Percentiles rank a stretch among this genome's conserved stretches.
These are phyloP conservation scores for Sphaceloma murrayae DNA, from an alignment of 2,329 filamentous ascomycete species.

Conservation along the genomic window DNA sequence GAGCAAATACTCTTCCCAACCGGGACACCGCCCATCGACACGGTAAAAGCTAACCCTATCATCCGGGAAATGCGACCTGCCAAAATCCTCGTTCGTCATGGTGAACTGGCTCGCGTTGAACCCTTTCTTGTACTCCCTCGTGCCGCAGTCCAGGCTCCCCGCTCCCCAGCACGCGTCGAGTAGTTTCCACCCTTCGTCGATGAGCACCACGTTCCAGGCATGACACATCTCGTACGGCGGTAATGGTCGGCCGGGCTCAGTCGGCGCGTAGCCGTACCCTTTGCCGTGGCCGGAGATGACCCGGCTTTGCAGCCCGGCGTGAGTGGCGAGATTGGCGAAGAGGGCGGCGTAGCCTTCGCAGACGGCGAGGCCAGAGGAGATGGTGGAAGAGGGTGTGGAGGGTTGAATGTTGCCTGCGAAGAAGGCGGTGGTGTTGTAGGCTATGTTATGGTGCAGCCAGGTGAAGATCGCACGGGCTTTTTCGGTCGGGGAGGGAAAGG, in stretches of 20 bases:
- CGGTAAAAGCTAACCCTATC: conserved; percentile 63
- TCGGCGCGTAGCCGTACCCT: conserved; percentile 61
- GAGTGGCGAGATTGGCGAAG: conserved; percentile 66
- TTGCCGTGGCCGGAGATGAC: conserved; percentile 75
- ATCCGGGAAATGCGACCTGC: conserved; percentile 65
- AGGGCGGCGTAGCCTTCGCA: conserved; percentile 85
- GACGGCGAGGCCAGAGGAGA: conserved; percentile 71
- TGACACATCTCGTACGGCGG: conserved; percentile 46
- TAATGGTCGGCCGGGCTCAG: conserved; percentile 53
- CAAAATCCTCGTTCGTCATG: conserved; percentile 69
- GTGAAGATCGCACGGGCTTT: conserved; percentile 89
- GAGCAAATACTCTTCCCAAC: conserved; percentile 75
- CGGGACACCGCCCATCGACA: conserved; percentile 52
- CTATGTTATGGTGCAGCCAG: conserved; percentile 90
- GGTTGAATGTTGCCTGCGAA: conserved; percentile 59
- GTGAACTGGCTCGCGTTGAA: conserved; percentile 57
- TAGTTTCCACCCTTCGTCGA: conserved; percentile 88
- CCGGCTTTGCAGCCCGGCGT: conserved; percentile 68
- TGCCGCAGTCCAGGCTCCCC: conserved; percentile 51
- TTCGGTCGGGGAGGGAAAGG: conserved; percentile 80
- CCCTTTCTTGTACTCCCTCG: conserved; percentile 52
- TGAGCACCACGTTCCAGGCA: conserved; percentile 36
- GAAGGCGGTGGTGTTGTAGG: conserved; percentile 72
- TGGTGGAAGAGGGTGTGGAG: conserved; percentile 61
- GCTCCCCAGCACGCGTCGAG: conserved; percentile 91